phyloP scores from a whole-genome alignment of 1,284 basidiomycete species.

The Bondarzewia mesenterica region DNA sequence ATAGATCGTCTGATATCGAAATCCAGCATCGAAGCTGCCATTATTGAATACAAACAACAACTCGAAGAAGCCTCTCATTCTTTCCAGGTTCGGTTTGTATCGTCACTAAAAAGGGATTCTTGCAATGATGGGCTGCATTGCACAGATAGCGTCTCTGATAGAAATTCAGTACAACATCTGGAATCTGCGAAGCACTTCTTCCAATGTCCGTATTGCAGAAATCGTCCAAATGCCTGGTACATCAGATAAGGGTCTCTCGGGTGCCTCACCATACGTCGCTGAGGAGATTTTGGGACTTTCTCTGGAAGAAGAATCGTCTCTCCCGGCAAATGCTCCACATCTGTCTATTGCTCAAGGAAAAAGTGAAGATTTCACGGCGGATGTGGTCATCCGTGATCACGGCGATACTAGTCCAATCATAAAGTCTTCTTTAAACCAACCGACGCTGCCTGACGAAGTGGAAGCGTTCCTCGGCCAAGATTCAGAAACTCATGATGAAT shows the following conservation, averaged over 20 bases:
- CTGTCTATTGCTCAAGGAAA: background rate
- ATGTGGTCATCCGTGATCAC: background rate
- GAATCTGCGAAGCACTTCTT: background rate
- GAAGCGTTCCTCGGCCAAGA: constrained; percentile 8
- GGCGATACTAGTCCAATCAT: background rate
- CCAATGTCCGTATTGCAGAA: background rate
- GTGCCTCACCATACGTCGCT: background rate
- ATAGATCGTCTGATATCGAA: constrained; percentile 31
- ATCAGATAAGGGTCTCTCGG: background rate
- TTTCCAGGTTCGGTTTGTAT: constrained; percentile 31
- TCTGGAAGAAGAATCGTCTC: background rate
- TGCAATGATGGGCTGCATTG: background rate
- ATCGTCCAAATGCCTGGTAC: background rate
- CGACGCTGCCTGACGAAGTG: constrained; percentile 5
- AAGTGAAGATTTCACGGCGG: background rate
- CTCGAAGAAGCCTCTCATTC: constrained; percentile 37
- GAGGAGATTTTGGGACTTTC: background rate
- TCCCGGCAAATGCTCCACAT: background rate
- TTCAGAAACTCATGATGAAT: constrained; percentile 17
- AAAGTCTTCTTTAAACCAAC: background rate
- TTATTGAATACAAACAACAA: constrained; percentile 24
- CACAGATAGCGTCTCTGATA: constrained; percentile 38
- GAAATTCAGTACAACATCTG: constrained; percentile 39
- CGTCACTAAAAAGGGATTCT: background rate
- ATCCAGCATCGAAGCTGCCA: constrained; percentile 28